Evolutionary conservation across 768 basidiomycete species (phyloP).

Genomic region (Cyclocybe cylindracea): DNA sequence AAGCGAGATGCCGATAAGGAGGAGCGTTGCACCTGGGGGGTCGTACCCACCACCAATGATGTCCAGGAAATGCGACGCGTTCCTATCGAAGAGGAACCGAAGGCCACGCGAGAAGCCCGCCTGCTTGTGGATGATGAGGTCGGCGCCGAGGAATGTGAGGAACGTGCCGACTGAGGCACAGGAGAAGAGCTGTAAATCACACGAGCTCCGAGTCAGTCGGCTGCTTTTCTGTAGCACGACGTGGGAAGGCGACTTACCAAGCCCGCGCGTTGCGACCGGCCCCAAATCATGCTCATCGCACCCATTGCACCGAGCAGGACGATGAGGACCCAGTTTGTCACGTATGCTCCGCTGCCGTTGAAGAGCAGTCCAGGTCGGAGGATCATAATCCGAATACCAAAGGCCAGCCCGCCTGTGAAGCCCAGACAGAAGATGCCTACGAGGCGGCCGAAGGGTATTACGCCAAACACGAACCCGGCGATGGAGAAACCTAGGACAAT

Average conservation of each 20-base stretch:
- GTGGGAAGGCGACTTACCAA: conserved; percentile 43
- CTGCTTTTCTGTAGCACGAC: too few relatives aligned
- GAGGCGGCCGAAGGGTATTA: conserved; percentile 51
- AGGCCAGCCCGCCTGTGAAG: conserved; percentile 54
- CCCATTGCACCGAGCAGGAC: conserved; percentile 42
- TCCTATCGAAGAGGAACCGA: conserved; percentile 64
- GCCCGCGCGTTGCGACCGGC: conserved; percentile 41
- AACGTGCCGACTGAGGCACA: conserved; percentile 67
- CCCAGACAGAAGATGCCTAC: conserved; percentile 48
- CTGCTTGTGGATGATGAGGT: conserved; percentile 58
- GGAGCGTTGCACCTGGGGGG: conserved; percentile 49
- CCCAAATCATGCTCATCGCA: conserved; percentile 40
- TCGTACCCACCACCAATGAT: conserved; percentile 48
- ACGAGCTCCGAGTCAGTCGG: not conserved
- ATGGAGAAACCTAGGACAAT: conserved; percentile 51
- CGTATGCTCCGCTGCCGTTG: conserved; percentile 28
- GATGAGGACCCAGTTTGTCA: conserved; percentile 57
- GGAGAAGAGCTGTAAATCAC: conserved; percentile 35
- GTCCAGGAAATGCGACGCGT: conserved; percentile 54
- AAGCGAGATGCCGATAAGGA: conserved; percentile 55
- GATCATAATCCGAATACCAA: conserved; percentile 56
- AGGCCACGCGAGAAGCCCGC: conserved; percentile 64
- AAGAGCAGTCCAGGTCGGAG: conserved; percentile 52
- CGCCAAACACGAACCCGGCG: conserved; percentile 52
- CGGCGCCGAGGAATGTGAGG: conserved; percentile 53